A percentile compares a stretch with the other conserved stretches of the same genome.
Evolutionary conservation across 1,139 yeast species (phyloP).

Genomic region (Casaregolazyma suthepensis): DNA sequence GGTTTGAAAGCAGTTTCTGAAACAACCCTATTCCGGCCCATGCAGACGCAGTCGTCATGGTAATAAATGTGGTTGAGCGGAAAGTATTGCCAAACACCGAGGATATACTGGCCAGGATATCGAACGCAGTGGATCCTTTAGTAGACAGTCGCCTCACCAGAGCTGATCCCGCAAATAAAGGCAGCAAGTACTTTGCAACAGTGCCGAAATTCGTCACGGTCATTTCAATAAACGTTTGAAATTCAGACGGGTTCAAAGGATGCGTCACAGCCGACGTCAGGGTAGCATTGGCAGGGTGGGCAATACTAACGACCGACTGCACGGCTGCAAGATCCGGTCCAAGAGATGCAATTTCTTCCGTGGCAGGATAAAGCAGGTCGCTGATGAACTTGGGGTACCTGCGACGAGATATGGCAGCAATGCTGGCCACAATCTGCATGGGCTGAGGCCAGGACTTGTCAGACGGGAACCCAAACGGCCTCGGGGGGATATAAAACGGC

Average conservation of each 20-base stretch:
- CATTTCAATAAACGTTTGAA: constrained; percentile 25
- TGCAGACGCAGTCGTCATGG: constrained; percentile 35
- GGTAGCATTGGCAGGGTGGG: constrained; percentile 35
- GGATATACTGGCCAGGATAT: constrained; percentile 10
- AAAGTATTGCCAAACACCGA: constrained; percentile 24
- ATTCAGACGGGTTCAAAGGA: constrained; percentile 31
- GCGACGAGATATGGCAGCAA: constrained; percentile 29
- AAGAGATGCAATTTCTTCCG: constrained; percentile 25
- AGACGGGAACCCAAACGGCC: constrained; percentile 28
- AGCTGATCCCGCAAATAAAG: constrained; percentile 26
- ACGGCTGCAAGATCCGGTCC: constrained; percentile 22
- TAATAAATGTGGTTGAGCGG: constrained; percentile 31
- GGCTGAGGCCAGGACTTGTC: constrained; percentile 32
- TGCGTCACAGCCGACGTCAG: constrained; percentile 36
- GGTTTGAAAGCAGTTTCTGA: constrained; percentile 30
- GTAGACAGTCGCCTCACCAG: constrained; percentile 12
- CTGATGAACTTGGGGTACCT: constrained; percentile 34
- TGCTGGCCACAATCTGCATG: constrained; percentile 28
- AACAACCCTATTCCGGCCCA: constrained; percentile 38
- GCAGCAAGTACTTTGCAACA: constrained; percentile 29
- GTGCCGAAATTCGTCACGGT: constrained; percentile 25
- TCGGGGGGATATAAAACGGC: constrained; percentile 27
- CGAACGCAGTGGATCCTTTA: constrained; percentile 2
- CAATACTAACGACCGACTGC: constrained; percentile 30
- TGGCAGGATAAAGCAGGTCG: constrained; percentile 27